Conservation (phyloP, 495 filamentous ascomycete species). For the Aspergillus bridgeri region DNA sequence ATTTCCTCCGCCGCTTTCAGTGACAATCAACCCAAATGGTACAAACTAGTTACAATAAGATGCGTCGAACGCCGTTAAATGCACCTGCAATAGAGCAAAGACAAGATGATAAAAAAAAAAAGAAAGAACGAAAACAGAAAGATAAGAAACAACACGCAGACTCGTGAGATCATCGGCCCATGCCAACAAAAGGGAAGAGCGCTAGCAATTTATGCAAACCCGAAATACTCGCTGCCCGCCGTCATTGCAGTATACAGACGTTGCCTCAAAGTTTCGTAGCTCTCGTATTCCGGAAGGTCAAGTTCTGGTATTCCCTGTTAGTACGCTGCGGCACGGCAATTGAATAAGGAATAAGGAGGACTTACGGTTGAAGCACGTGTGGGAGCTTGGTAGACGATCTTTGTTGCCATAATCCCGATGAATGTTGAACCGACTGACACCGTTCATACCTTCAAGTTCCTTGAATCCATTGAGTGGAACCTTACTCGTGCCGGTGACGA, state of each 20-base stretch:
- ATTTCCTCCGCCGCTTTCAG: slow-evolving; percentile 11
- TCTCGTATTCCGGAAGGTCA: slow-evolving; percentile 97
- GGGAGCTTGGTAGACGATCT: slow-evolving; percentile 90
- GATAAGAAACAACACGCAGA: too few species aligned
- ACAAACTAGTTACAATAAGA: slow-evolving; percentile 14
- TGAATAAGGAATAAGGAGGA: slow-evolving; percentile 19
- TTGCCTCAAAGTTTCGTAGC: slow-evolving; percentile 83
- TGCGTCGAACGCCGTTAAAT: slow-evolving; percentile 47
- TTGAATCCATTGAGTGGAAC: slow-evolving; percentile 99
- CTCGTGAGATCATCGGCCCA: not conserved
- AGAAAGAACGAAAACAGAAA: slow-evolving; percentile 1
- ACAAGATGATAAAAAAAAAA: slow-evolving; percentile 8
- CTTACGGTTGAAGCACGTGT: slow-evolving; percentile 99
- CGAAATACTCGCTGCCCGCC: slow-evolving; percentile 94
- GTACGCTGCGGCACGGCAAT: slow-evolving; percentile 14
- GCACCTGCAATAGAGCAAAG: slow-evolving; percentile 32
- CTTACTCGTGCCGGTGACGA: slow-evolving; percentile 97
- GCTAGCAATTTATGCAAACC: slow-evolving; percentile 68
- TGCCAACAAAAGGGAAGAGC: slow-evolving; percentile 8
- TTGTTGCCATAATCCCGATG: slow-evolving; percentile 98
- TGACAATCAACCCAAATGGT: slow-evolving; percentile 19
- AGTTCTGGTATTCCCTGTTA: slow-evolving; percentile 66
- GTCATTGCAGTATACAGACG: slow-evolving; percentile 93
- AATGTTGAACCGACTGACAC: slow-evolving; percentile 96
- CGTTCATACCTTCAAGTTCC: slow-evolving; percentile 99